Base-by-base conservation (phyloP, 306 rosid species). In the Glycine latifolia region DNA sequence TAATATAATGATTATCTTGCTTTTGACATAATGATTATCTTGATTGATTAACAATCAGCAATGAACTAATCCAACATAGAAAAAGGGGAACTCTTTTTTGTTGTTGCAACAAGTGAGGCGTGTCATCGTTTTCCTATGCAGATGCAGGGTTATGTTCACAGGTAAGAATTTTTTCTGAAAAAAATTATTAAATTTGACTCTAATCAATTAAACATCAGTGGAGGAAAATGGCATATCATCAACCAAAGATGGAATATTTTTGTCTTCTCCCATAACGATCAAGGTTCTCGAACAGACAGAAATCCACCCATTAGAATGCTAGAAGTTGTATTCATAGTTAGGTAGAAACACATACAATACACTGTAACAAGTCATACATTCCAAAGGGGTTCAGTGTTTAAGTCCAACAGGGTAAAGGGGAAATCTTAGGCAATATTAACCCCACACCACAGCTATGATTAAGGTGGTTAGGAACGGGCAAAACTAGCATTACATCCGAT, bases 351-450 rank as follows among this genome's bases (percentile, higher is more conserved):
- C 71, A 26, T 46, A 55, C 31, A 26, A 26, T 26, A 26, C 71
- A 66, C 39, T 84, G 44, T 49, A 43, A 46, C 78, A 48, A 5
- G 49, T 20, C 60, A 81, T 37, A 55, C 48, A 85, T 76, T 76
- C 48, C 43, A 71, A 76, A 33, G 15, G 12, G 47, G 58, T 81
- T 54, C 10, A 13, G 58, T 66, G 63, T 50, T 39, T n/a, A 63
- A 56, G 67, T 44, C 55, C 33, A 75, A 16, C 54, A 17, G 43
- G 65, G 72, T 17, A 73, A 44, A 78, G 14, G 41, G 61, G 37
- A 56, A 59, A 58, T 59, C 33, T 54, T 50, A 10, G 76, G 55
- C 65, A 17, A 43, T 14, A 61, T 61, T 35, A 62, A 43, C n/a
- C 56, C 12, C 7, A 16, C 8, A 26, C 14, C 75, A 68, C 61